Base-by-base conservation (phyloP, 805 yeast species). In the Metschnikowia bowlesiae region DNA sequence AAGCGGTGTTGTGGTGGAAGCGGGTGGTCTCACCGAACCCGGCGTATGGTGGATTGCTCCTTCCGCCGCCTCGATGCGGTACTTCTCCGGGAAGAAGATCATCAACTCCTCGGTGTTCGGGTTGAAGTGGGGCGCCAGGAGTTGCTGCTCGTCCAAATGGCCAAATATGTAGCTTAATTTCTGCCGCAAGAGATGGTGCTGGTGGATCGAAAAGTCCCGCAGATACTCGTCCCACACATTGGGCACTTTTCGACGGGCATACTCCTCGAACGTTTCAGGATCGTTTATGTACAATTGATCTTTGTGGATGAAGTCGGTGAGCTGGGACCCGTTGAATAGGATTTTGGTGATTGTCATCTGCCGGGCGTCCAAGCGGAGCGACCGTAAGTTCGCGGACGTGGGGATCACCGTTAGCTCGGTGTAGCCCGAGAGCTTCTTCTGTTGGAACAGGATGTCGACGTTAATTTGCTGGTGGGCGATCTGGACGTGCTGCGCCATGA, bases 361-460 rank as follows among this genome's bases (percentile, higher is more conserved):
- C 47, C 96, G 80, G 52, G 96, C 88, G 64, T 94, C 98, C 46
- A 94, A 71, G 47, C 80, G 79, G 28, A 94, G 71, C 9, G 71
- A 70, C 50, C 79, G 80, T 41, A 92, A 69, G 1, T 73, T 60
- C 18, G 83, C 70, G 46, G 83, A 80, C 13, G 81, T 70, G 0
- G 99, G 97, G 14, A 87, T 75, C 2, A 91, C 73, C 1, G 94
- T 85, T 32, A 94, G 69, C 62, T 91, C 97, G 0, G 97, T 89
- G 56, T 80, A 76, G 13, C 98, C 99, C 0, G 61, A 62, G 6
- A 90, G 69, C 18, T 70, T 60, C 53, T 79, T 76, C 14, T 75
- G 71, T n/a, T 82, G 77, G 39, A 91, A 70, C 64, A 90, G 96
- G 4, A 92, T 81, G 63, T 91, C 96, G 16, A 92, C 68, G 28